These are phyloP conservation scores for Daldinia concentrica DNA, from an alignment of 495 filamentous ascomycete genomes.

Conservation along the genomic window DNA sequence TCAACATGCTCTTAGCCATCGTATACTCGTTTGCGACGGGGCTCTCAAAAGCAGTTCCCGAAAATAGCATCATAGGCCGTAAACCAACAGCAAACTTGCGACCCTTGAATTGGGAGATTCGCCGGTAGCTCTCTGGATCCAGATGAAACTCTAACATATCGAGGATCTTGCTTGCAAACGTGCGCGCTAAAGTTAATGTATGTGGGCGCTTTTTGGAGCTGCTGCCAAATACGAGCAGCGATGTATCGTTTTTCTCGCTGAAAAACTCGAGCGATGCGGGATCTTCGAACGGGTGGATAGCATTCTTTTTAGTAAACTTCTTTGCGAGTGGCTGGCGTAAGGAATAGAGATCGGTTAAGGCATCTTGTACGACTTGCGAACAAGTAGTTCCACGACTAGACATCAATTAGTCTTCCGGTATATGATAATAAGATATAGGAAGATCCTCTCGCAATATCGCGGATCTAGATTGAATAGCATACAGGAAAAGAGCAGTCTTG, in stretches of 20 bases:
- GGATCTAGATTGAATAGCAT: neutral
- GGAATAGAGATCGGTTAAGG: slow-evolving; percentile 81
- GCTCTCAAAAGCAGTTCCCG: slow-evolving; percentile 84
- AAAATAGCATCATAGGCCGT: slow-evolving; percentile 87
- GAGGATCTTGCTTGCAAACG: slow-evolving; percentile 83
- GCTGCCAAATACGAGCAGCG: slow-evolving; percentile 76
- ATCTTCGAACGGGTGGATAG: slow-evolving; percentile 93
- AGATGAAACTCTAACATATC: slow-evolving; percentile 93
- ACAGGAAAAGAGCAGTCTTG: slow-evolving; percentile 84
- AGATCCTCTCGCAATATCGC: neutral
- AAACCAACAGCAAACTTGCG: slow-evolving; percentile 82
- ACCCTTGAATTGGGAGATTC: slow-evolving; percentile 80
- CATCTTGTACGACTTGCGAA: slow-evolving; percentile 78
- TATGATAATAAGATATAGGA: neutral
- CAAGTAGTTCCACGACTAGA: slow-evolving; percentile 75
- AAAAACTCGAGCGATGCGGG: slow-evolving; percentile 88
- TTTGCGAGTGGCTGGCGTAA: slow-evolving; percentile 80
- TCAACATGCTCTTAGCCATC: slow-evolving; percentile 83
- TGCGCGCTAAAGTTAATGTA: slow-evolving; percentile 81
- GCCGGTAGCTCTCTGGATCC: slow-evolving; percentile 70
- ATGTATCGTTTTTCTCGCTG: slow-evolving; percentile 92
- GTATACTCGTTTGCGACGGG: slow-evolving; percentile 76
- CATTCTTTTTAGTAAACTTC: slow-evolving; percentile 95
- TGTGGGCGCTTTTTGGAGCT: slow-evolving; percentile 94
- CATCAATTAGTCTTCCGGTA: slow-evolving; percentile 1